Percentiles rank a stretch among this genome's conserved stretches.
phyloP scores from a whole-genome alignment of 306 rosid genomes.

The Sindora glabra region DNA sequence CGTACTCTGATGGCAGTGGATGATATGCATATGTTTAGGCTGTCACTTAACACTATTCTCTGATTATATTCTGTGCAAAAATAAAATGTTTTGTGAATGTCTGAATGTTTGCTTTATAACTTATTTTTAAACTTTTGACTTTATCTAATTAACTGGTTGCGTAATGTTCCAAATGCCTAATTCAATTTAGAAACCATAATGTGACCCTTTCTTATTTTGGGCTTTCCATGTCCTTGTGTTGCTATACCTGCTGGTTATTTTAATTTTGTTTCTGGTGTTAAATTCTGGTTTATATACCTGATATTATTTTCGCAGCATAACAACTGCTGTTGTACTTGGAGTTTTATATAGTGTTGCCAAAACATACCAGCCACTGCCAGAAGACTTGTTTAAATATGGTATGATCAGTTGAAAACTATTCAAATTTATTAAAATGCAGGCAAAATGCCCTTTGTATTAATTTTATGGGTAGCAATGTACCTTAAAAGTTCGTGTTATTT shows the following conservation, averaged over 20 bases:
- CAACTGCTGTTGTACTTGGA: conserved; percentile 76
- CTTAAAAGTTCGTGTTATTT: neutral
- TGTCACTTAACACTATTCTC: neutral
- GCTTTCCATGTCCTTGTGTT: neutral
- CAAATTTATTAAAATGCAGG: neutral
- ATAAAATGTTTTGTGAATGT: neutral
- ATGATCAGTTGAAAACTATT: conserved; percentile 14
- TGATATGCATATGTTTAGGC: neutral
- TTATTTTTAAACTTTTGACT: conserved; percentile 7
- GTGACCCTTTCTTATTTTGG: neutral
- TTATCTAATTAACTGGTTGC: neutral
- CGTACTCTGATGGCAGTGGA: neutral
- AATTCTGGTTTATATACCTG: neutral
- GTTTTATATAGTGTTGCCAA: conserved; percentile 55
- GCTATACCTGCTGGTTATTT: neutral
- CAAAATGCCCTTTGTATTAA: neutral
- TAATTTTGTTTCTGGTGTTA: neutral
- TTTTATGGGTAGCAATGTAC: neutral
- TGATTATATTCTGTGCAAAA: conserved; percentile 1
- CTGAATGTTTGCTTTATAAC: neutral
- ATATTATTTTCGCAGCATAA: conserved; percentile 48
- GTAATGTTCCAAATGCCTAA: neutral
- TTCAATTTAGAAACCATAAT: conserved; percentile 1
- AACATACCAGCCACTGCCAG: conserved; percentile 69
- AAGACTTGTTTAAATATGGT: conserved; percentile 77